Evolutionary conservation across 1,284 basidiomycete genomes (phyloP), one percentile per base, ranked within the genome.

Genomic region (Neonothopanus nambi): DNA sequence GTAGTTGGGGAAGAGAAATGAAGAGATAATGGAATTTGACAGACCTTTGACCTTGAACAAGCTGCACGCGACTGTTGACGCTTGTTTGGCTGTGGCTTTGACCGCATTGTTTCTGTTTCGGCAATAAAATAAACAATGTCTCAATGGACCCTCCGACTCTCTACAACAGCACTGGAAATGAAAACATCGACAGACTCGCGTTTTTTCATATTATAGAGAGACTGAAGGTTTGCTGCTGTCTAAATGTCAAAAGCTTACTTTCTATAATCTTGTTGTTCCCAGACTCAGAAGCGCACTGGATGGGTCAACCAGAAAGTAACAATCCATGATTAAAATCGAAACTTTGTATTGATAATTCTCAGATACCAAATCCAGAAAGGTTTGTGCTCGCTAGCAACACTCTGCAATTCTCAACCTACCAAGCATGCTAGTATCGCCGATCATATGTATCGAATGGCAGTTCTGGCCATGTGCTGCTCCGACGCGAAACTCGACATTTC

Each of bases 391-490:
- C 21, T 43, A 6, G 26, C 28, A 20, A 15, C 21, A 17, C 26
- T 15, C 28, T 41, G 15, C 20, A 26, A 21, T 40, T 30, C 28
- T 33, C 20, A 33, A 24, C 63, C 58, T n/a, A n/a, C 48, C 12
- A 13, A 57, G 51, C 46, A 48, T 40, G 48, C 15, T 61, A 95
- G 93, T 61, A 96, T 98, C 58, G 87, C 93, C 3, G 95, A 98
- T 68, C 95, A 98, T 67, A 98, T 97, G 95, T 96, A 97, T 69
- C 81, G 96, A 51, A 98, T 98, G 96, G 89, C 93, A 1, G 71
- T 98, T 20, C 79, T 98, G 42, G 89, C 93, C 1, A 87, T 98
- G 82, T 89, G 94, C 59, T 81, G 80, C 1, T 83, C 84, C 1
- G 91, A 91, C 59, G 49, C 75, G 3, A 77, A 71, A 0, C 78